Percentiles rank a stretch among this genome's conserved stretches.
Conservation (phyloP, 495 filamentous ascomycete genomes). For the Xylaria curta region DNA sequence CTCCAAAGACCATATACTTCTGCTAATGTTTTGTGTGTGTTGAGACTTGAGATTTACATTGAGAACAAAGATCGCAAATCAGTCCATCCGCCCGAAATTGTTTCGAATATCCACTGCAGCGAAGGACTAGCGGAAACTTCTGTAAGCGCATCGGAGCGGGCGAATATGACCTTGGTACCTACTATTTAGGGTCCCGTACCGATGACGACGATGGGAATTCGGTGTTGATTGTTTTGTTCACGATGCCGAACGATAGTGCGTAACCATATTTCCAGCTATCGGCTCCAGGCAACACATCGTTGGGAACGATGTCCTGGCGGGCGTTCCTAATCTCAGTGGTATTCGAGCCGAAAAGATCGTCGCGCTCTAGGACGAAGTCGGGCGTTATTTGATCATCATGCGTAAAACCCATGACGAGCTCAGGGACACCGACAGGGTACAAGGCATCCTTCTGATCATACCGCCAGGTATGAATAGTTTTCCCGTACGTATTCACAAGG, state of each 20-base stretch:
- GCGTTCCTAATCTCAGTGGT: slow-evolving; percentile 31
- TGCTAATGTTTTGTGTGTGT: not conserved
- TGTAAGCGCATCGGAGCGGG: not conserved
- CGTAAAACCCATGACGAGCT: slow-evolving; percentile 50
- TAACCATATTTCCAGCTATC: slow-evolving; percentile 42
- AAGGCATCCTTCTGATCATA: slow-evolving; percentile 39
- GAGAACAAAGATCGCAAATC: not conserved
- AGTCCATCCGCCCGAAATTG: not conserved
- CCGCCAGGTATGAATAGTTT: slow-evolving; percentile 50
- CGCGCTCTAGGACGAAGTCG: slow-evolving; percentile 60
- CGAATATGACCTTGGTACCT: not conserved
- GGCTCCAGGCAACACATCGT: slow-evolving; percentile 30
- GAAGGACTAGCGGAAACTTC: not conserved
- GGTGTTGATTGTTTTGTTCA: slow-evolving; percentile 25
- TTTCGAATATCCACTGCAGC: not conserved
- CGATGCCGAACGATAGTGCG: slow-evolving; percentile 33
- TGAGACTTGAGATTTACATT: not conserved
- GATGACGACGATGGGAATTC: not conserved
- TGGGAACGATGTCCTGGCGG: slow-evolving; percentile 33
- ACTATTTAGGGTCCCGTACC: not conserved
- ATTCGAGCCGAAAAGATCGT: slow-evolving; percentile 57
- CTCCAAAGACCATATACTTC: not conserved
- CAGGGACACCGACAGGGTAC: slow-evolving; percentile 46
- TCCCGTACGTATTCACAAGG: slow-evolving; percentile 45
- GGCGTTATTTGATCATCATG: slow-evolving; percentile 53